These are phyloP conservation scores for Coemansia reversa DNA, from an alignment of 192 early-diverging fungal genomes.

Conservation along the genomic window DNA sequence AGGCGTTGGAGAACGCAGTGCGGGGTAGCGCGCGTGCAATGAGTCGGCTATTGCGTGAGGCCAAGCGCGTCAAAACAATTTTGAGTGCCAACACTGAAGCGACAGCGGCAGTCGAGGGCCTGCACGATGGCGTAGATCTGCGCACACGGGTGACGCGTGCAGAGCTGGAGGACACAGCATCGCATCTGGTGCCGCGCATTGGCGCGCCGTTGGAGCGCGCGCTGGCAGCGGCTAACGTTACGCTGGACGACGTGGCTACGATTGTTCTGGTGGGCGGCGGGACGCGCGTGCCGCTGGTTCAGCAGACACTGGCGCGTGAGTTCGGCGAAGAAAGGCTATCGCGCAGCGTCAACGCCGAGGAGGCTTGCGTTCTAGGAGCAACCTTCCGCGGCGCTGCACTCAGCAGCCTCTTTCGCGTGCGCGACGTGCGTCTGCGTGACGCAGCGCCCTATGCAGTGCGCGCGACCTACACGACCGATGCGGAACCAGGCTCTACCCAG, in stretches of 20 bases:
- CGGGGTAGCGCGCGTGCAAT: conserved; percentile 75
- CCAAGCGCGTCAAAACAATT: conserved; percentile 93
- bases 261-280: conserved; percentile 95
- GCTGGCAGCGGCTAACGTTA: conserved; percentile 65
- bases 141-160: conserved; percentile 69
- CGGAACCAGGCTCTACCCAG: conserved; percentile 58
- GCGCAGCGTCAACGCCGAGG: conserved; percentile 93
- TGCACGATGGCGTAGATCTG: conserved; percentile 88
- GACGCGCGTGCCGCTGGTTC: conserved; percentile 85
- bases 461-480: conserved; percentile 50
- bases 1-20: conserved; percentile 18
- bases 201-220: conserved; percentile 71
- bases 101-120: conserved; percentile 79
- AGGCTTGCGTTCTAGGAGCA: conserved; percentile 89
- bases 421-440: conserved; percentile 86
- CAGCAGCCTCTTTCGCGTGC: conserved; percentile 82
- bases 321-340: conserved; percentile 86
- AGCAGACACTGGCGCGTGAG: conserved; percentile 62
- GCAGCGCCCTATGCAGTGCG: conserved; percentile 59
- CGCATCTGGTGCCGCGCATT: conserved; percentile 69
- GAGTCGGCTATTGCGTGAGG: conserved; percentile 88
- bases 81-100: conserved; percentile 92
- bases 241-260: conserved; percentile 70
- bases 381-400: conserved; percentile 83
- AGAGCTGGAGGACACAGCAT: conserved; percentile 69